Evolutionary conservation across 202 grass and related monocot genomes (phyloP), one percentile per base, ranked within the genome.

Genomic region (Schoenoplectus tabernaemontani): DNA sequence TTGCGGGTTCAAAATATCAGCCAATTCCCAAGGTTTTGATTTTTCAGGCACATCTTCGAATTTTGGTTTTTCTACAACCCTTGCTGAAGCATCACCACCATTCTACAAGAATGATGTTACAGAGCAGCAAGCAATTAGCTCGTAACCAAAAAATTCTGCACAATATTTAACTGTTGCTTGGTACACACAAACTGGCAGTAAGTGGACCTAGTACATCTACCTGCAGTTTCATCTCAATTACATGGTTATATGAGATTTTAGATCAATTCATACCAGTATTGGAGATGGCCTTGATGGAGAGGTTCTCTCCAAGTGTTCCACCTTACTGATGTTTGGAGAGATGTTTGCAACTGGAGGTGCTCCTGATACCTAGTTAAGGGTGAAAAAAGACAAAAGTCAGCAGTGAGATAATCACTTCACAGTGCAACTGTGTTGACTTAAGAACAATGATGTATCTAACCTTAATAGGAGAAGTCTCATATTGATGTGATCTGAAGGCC

Each of bases 231-330:
- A 26, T 59, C 30, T 80, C 56, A 44, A 67, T 38, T 58, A 57
- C 51, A 41, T 28, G 13, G 17, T 76, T 57, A 80, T 33, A 63
- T 69, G 32, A 81, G 56, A 66, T 9, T 42, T 65, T 37, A 56
- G 23, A 59, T 28, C n/a, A 41, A 59, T 15, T 59, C 60, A 59
- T 91, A 97, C 94, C 86, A 90, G 71, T 44, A 97, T 83, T 78
- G 84, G 80, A 87, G 91, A 88, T 85, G 94, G 89, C 63, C 82
- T 92, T 78, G 87, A 87, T 88, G 94, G 94, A 92, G 94, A 97
- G 78, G 89, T 90, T 83, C 91, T 90, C 39, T 97, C 94, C 66
- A 90, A 81, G 63, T 87, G 87, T 82, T 93, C 94, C 47, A 93
- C 88, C 83, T 83, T 88, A 65, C 91, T 78, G 53, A 97, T 84